Evolutionary conservation across 139 green algal genomes (phyloP).

Genomic region (Closterium sp.): DNA sequence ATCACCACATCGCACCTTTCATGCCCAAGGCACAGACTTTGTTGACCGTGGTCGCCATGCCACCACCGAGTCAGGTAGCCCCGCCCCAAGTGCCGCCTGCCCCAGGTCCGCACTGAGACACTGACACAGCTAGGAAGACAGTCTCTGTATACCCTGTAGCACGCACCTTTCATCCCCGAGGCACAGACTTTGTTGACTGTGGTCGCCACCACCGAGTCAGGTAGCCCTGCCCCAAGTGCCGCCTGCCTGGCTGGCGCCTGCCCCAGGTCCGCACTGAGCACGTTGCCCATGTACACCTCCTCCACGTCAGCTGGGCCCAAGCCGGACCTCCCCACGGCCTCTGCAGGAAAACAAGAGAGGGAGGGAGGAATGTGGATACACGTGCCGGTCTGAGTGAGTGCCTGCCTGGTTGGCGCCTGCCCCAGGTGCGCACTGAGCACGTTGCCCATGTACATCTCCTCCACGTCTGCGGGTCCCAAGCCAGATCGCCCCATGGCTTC

Average conservation of each 20-base stretch:
- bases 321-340: conserved; percentile 62
- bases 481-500: conserved; percentile 65
- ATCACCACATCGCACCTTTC: conserved; percentile 30
- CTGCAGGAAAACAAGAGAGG: conserved; percentile 40
- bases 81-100: conserved; percentile 75
- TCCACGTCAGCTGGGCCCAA: conserved; percentile 60
- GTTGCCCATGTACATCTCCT: conserved; percentile 88
- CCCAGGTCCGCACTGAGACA: conserved; percentile 73
- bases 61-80: conserved; percentile 64
- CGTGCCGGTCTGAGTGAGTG: conserved; percentile 69
- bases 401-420: conserved; percentile 83
- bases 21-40: conserved; percentile 71
- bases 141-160: no score
- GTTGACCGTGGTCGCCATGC: conserved; percentile 84
- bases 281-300: conserved; percentile 88
- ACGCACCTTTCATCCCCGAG: conserved; percentile 49
- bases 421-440: conserved; percentile 75
- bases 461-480: conserved; percentile 56
- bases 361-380: background rate
- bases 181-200: conserved; percentile 87
- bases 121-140: conserved; percentile 89
- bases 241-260: conserved; percentile 86
- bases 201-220: conserved; percentile 67
- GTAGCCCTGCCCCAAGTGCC: conserved; percentile 71
- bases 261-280: conserved; percentile 72